Conservation (phyloP, 2,329 filamentous ascomycete species). For the Cladosporium colombiae region DNA sequence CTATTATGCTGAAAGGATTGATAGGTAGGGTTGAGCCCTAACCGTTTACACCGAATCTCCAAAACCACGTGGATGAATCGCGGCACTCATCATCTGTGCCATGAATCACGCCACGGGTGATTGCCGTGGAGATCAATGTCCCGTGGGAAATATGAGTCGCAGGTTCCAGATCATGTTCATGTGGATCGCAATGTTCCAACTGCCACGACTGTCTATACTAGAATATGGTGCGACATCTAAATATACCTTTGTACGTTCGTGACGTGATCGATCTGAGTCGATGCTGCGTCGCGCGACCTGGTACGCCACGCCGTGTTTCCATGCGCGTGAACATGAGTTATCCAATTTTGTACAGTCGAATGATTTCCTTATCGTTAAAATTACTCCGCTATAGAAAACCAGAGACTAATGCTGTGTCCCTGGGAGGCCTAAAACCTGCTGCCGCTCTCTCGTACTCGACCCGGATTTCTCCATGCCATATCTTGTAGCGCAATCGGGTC, state of each 20-base stretch:
- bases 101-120: too few species aligned
- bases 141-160: not conserved
- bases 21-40: slow-evolving; percentile 6
- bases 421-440: not conserved
- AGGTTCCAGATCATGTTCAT: not conserved
- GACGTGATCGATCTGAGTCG: too few species aligned
- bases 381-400: not conserved
- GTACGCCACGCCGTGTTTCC: not conserved
- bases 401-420: not conserved
- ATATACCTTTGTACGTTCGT: too few species aligned
- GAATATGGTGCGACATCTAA: too few species aligned
- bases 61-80: not conserved
- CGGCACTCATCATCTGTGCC: not conserved
- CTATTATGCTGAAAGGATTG: not conserved
- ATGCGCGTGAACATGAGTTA: not conserved
- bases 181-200: not conserved
- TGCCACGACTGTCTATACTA: too few species aligned
- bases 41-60: not conserved
- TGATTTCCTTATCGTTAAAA: not conserved
- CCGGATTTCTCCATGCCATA: slow-evolving; percentile 1
- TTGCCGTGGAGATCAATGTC: too few species aligned
- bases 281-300: not conserved
- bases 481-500: slow-evolving; percentile 3
- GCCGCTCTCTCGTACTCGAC: not conserved
- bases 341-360: not conserved